Evolutionary conservation across 768 basidiomycete species (phyloP), one percentile per base, ranked within the genome.

Genomic region (Tricholoma matsutake): DNA sequence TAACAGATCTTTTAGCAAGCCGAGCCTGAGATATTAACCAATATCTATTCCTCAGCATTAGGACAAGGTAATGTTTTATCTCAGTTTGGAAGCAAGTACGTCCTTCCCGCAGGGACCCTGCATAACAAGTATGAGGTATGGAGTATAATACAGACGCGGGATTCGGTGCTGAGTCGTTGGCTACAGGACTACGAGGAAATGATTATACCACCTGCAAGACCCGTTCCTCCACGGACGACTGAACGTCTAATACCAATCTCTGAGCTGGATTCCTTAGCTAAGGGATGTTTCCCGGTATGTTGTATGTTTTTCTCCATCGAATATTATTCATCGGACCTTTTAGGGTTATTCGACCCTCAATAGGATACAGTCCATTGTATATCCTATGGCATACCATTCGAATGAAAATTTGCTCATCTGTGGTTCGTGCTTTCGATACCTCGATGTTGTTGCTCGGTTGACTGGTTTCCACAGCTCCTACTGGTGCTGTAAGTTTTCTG

Each of bases 351-450:
- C 81, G 32, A 81, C 87, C 9, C 79, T 99, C 64, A 99, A 99
- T 71, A 83, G 97, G 64, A 90, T 99, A 61, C 97, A 99, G 71
- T 96, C 94, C 1, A 94, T 98, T 62, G 88, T 98, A 18, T 98
- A 89, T 75, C 88, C 91, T 0, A 92, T 92, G 2, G 97, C 96
- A 1, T 98, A 96, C 73, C 79, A 84, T n/a, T 89, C 93, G 1
- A 98, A 97, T 65, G 97, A 98, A 75, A 99, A 99, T 70, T 84
- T 99, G 78, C 86, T 99, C 25, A 82, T 99, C 37, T 96, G 94
- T 69, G 94, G 92, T 92, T 68, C 63, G 82, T 74, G 32, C 51
- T 37, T 52, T 56, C 22, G 35, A 60, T 37, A 34, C 20, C 45
- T 29, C 28, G 41, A 10, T 16, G 56, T 25, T 29, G 35, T 11